Percentiles rank a stretch among this genome's conserved stretches.
These are phyloP conservation scores for Collybia mongolica DNA, from an alignment of 768 basidiomycete species.

Conservation along the genomic window DNA sequence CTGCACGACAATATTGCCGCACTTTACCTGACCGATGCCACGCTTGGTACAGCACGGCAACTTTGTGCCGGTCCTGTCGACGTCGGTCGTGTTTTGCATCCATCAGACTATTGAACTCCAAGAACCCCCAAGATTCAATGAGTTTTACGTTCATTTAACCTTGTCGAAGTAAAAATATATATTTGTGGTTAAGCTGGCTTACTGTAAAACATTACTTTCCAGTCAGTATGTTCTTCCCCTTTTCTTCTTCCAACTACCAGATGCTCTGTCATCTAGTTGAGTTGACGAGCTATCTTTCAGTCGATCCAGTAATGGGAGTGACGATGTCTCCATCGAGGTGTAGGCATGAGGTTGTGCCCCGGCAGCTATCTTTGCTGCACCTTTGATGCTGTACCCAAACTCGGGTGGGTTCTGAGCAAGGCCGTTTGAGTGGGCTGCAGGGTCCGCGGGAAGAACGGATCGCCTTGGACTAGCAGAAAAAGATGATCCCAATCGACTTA, in stretches of 20 bases:
- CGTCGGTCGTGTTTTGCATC: too few relatives aligned
- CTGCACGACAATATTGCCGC: too few relatives aligned
- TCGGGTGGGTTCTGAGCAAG: slow-evolving; percentile 22
- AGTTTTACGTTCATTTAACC: too few relatives aligned
- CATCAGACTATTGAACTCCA: too few relatives aligned
- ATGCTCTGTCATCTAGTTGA: slow-evolving; percentile 10
- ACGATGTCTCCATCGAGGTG: not conserved
- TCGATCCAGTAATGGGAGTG: slow-evolving; percentile 31
- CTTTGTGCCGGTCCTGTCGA: too few relatives aligned
- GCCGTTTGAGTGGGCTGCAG: not conserved
- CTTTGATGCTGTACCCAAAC: slow-evolving; percentile 51
- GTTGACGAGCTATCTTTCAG: slow-evolving; percentile 19
- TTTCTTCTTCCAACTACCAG: slow-evolving; percentile 22
- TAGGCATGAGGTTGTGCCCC: not conserved
- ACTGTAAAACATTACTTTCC: too few relatives aligned
- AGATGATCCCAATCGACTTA: slow-evolving; percentile 37
- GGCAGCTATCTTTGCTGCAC: slow-evolving; percentile 36
- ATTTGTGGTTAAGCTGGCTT: too few relatives aligned
- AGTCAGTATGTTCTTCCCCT: slow-evolving; percentile 15
- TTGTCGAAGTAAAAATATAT: too few relatives aligned
- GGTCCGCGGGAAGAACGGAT: too few relatives aligned
- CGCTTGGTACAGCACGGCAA: too few relatives aligned
- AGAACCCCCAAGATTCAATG: not conserved
- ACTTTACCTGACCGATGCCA: too few relatives aligned
- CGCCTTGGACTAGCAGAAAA: too few relatives aligned